Percentiles rank a stretch among this genome's conserved stretches.
These are phyloP conservation scores for Sarocladiaceae sp. DNA, from an alignment of 2,329 filamentous ascomycete genomes.

Conservation along the genomic window DNA sequence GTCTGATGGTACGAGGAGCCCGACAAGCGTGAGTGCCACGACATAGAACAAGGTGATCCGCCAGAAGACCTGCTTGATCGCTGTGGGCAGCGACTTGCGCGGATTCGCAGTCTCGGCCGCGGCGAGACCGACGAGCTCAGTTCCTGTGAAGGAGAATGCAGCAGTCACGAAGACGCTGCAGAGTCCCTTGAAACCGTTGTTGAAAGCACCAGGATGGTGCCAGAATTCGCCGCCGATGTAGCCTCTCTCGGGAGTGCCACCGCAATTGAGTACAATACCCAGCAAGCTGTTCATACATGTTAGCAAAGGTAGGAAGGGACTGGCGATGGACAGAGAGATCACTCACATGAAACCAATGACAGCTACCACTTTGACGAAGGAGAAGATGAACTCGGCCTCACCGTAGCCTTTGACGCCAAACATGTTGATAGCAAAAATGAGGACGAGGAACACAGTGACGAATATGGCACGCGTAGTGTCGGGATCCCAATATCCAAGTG, in stretches of 20 bases:
- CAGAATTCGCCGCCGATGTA: slow-evolving; percentile 82
- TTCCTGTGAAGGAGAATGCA: slow-evolving; percentile 72
- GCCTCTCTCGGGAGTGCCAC: slow-evolving; percentile 65
- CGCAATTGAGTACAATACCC: slow-evolving; percentile 80
- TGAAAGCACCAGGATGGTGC: slow-evolving; percentile 75
- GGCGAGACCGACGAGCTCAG: slow-evolving; percentile 71
- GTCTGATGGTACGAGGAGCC: slow-evolving; percentile 74
- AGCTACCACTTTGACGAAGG: slow-evolving; percentile 79
- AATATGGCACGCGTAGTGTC: slow-evolving; percentile 66
- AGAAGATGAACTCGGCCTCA: slow-evolving; percentile 85
- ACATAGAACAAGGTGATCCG: slow-evolving; percentile 89
- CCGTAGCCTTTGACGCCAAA: slow-evolving; percentile 87
- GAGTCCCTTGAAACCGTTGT: slow-evolving; percentile 80
- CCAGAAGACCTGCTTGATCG: slow-evolving; percentile 94
- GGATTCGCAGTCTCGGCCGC: slow-evolving; percentile 78
- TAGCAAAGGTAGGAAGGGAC: neutral
- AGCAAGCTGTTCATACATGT: slow-evolving; percentile 56
- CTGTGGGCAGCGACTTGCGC: slow-evolving; percentile 75
- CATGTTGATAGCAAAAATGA: slow-evolving; percentile 78
- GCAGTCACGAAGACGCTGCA: slow-evolving; percentile 75
- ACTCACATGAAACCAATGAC: slow-evolving; percentile 83
- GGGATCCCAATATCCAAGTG: slow-evolving; percentile 74
- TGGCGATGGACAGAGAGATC: slow-evolving; percentile 12
- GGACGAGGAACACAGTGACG: slow-evolving; percentile 73
- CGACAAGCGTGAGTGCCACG: slow-evolving; percentile 74